Evolutionary conservation across 192 early-diverging fungal species (phyloP).

Genomic region (Pilaira anomala): DNA sequence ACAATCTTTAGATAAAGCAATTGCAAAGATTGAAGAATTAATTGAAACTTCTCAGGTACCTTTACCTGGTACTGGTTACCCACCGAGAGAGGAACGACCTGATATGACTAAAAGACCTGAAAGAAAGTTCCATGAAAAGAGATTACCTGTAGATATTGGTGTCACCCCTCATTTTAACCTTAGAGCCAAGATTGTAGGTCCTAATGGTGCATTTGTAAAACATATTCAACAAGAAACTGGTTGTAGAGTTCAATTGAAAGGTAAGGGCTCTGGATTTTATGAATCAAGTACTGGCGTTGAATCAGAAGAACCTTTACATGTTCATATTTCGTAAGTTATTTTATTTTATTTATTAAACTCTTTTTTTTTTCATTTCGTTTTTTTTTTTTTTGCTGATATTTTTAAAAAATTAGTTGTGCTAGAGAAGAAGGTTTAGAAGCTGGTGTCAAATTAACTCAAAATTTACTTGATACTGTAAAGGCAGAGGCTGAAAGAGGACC

Average conservation of each 20-base stretch:
- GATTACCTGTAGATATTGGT: constrained; percentile 74
- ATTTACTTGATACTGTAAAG: constrained; percentile 77
- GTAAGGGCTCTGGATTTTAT: constrained; percentile 77
- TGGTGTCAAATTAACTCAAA: constrained; percentile 66
- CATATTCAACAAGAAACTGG: constrained; percentile 81
- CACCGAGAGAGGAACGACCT: constrained; percentile 1
- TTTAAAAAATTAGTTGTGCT: too few species aligned
- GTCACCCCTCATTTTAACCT: constrained; percentile 75
- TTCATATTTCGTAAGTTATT: constrained; percentile 72
- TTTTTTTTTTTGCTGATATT: too few species aligned
- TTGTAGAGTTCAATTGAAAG: constrained; percentile 77
- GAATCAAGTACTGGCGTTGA: constrained; percentile 63
- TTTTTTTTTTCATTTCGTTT: background rate
- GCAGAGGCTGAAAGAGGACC: constrained; percentile 59
- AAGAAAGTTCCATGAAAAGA: constrained; percentile 56
- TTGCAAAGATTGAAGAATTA: constrained; percentile 71
- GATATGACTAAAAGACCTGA: constrained; percentile 12
- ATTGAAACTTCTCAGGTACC: constrained; percentile 60
- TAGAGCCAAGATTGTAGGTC: constrained; percentile 85
- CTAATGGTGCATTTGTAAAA: constrained; percentile 76
- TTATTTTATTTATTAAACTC: background rate
- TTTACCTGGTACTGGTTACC: constrained; percentile 15
- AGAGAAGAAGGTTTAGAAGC: constrained; percentile 63
- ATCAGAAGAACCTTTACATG: constrained; percentile 73
- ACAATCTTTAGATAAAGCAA: constrained; percentile 66